Evolutionary conservation across 2,329 filamentous ascomycete species (phyloP).

Genomic region (Claviceps purpurea): DNA sequence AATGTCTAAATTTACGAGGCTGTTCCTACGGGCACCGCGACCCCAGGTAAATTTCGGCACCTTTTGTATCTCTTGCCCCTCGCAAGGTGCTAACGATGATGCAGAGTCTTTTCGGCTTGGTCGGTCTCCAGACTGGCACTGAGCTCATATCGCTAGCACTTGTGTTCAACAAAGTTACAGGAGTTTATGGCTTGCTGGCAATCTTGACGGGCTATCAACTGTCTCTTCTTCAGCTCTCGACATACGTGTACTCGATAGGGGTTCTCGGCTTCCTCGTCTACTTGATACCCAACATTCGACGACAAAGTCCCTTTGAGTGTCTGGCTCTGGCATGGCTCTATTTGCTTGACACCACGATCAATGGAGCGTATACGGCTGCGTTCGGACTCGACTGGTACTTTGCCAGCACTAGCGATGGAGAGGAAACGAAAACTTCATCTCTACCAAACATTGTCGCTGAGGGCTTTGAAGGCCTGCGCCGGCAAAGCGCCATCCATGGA

Average conservation of each 20-base stretch:
- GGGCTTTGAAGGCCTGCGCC: conserved; percentile 20
- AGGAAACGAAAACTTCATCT: conserved; percentile 11
- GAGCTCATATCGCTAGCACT: conserved; percentile 74
- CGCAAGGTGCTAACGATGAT: conserved; percentile 7
- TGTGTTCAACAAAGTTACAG: conserved; percentile 84
- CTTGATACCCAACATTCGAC: conserved; percentile 68
- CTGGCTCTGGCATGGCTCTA: conserved; percentile 78
- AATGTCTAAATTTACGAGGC: conserved; percentile 24
- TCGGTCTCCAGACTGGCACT: conserved; percentile 75
- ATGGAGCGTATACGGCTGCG: conserved; percentile 65
- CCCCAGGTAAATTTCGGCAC: conserved; percentile 21
- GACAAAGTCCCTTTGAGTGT: conserved; percentile 64
- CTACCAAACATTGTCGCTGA: conserved; percentile 16
- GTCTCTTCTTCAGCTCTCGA: conserved; percentile 70
- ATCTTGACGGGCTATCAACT: conserved; percentile 77
- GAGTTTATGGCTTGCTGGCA: conserved; percentile 79
- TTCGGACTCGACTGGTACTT: conserved; percentile 84
- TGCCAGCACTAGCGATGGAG: conserved; percentile 38
- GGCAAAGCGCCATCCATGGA: conserved; percentile 21
- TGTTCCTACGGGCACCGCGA: conserved; percentile 25
- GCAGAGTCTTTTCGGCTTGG: conserved; percentile 72
- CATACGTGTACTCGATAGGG: conserved; percentile 77
- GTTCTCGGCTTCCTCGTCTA: conserved; percentile 54
- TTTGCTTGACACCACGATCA: conserved; percentile 67
- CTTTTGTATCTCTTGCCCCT: not conserved